Base-by-base conservation (phyloP, 768 basidiomycete genomes). In the Auriculariales sp. region DNA sequence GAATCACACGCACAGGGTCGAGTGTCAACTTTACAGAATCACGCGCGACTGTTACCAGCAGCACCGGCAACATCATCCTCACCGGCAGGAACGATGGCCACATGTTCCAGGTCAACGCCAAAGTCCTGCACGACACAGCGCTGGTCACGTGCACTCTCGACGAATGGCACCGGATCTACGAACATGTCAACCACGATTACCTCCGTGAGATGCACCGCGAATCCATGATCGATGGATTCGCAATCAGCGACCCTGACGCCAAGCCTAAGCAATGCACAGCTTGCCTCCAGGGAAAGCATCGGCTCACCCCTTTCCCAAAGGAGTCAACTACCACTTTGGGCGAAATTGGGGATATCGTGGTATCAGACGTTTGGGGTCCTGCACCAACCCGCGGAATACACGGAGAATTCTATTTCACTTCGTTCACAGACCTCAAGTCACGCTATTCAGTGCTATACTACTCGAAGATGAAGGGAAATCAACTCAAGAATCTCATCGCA, bases 211-310 rank as follows among this genome's bases (percentile, higher is more conserved):
- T 61, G 49, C 52, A 52, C 46, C 32, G 39, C 2, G 17, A 47
- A 2, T 24, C 22, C 22, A 27, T 50, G 29, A 46, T 57, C 15
- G 42, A 51, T 15, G 63, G 62, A 61, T 60, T 61, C 56, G 55
- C 55, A 17, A 34, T 55, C 17, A 39, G 15, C 1, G 49, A 56
- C 48, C 51, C 60, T 19, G 53, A 58, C 29, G 25, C 50, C 28
- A 27, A 53, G 10, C 61, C 62, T 1, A 51, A 57, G 1, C 61
- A 58, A 50, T 68, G 66, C 59, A 58, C 62, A 36, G 52, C 55
- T 24, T 70, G 69, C 47, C 57, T 68, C 33, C 58, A 62, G 35
- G 67, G 69, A 4, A 70, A 71, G 54, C 67, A 71, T 19, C 35
- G 35, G 1, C 15, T 39, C 22, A 19, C 24, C 4, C 35, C 49